Conservation (phyloP, 108 stramenopile genomes). For the Craspedostauros australis region DNA sequence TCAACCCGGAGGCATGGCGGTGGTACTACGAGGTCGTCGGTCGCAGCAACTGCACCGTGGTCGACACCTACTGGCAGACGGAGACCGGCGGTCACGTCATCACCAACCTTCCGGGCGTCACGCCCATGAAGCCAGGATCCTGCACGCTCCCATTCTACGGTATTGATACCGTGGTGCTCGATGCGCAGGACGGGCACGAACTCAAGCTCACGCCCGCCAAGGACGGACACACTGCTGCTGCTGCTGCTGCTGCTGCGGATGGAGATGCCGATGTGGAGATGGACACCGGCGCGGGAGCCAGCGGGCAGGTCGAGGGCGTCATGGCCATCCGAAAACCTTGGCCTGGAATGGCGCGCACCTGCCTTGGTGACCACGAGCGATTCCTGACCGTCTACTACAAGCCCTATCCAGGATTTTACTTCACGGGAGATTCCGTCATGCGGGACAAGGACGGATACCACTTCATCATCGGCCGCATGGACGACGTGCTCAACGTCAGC, state of each 20-base stretch:
- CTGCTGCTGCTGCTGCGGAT: slow-evolving; percentile 17
- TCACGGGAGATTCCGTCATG: slow-evolving; percentile 92
- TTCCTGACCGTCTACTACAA: slow-evolving; percentile 90
- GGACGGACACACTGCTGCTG: background rate
- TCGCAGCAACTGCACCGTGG: slow-evolving; percentile 77
- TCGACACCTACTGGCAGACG: slow-evolving; percentile 99
- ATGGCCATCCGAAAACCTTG: slow-evolving; percentile 90
- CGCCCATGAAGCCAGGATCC: slow-evolving; percentile 94
- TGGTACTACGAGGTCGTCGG: slow-evolving; percentile 97
- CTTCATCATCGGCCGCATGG: slow-evolving; percentile 96
- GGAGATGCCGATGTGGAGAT: slow-evolving; percentile 20
- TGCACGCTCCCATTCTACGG: slow-evolving; percentile 94
- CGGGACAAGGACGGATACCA: slow-evolving; percentile 93
- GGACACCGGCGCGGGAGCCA: slow-evolving; percentile 35
- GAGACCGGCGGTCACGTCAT: slow-evolving; percentile 98
- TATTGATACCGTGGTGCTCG: slow-evolving; percentile 81
- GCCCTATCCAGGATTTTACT: slow-evolving; percentile 96
- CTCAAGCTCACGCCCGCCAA: background rate
- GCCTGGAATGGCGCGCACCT: slow-evolving; percentile 95
- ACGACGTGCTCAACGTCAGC: slow-evolving; percentile 95
- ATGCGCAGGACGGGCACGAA: slow-evolving; percentile 59
- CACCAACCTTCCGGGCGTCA: slow-evolving; percentile 91
- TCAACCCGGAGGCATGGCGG: slow-evolving; percentile 98
- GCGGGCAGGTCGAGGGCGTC: slow-evolving; percentile 76
- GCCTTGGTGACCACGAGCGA: slow-evolving; percentile 91